Conservation (phyloP, 2,329 filamentous ascomycete genomes). For the Epichloe sp. region DNA sequence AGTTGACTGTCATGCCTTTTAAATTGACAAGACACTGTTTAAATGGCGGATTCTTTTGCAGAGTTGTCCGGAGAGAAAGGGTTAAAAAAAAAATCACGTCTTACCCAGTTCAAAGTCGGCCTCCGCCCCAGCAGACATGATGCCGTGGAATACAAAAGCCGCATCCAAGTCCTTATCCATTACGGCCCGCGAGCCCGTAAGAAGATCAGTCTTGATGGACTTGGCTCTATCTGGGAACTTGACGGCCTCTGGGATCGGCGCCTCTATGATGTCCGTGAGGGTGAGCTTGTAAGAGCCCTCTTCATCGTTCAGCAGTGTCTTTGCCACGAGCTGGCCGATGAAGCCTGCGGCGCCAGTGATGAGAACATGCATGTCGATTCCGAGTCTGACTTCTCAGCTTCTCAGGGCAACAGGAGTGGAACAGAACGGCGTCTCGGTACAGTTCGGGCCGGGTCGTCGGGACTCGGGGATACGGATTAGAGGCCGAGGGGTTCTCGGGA, state of each 20-base stretch:
- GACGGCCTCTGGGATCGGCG: constrained; percentile 28
- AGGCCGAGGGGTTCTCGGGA: background rate
- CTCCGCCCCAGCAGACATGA: constrained; percentile 50
- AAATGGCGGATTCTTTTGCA: no score
- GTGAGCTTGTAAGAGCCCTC: constrained; percentile 26
- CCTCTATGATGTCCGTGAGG: constrained; percentile 41
- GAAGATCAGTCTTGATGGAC: constrained; percentile 7
- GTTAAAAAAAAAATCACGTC: background rate
- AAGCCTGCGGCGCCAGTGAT: constrained; percentile 51
- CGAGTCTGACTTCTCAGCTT: no score
- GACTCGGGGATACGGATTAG: no score
- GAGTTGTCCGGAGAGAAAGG: background rate
- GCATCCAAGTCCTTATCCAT: constrained; percentile 23
- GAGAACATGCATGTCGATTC: constrained; percentile 25
- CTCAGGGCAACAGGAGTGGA: no score
- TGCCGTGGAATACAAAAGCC: constrained; percentile 47
- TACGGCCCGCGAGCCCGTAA: background rate
- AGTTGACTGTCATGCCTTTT: constrained; percentile 38
- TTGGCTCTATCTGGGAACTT: constrained; percentile 15
- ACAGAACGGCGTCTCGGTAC: no score
- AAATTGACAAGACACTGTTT: no score
- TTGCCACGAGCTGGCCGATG: constrained; percentile 45
- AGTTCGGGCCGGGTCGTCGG: no score
- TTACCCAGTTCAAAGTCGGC: constrained; percentile 34
- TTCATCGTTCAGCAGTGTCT: constrained; percentile 32